Evolutionary conservation across 768 basidiomycete species (phyloP), one percentile per base, ranked within the genome.

Genomic region (Calocera cornea): DNA sequence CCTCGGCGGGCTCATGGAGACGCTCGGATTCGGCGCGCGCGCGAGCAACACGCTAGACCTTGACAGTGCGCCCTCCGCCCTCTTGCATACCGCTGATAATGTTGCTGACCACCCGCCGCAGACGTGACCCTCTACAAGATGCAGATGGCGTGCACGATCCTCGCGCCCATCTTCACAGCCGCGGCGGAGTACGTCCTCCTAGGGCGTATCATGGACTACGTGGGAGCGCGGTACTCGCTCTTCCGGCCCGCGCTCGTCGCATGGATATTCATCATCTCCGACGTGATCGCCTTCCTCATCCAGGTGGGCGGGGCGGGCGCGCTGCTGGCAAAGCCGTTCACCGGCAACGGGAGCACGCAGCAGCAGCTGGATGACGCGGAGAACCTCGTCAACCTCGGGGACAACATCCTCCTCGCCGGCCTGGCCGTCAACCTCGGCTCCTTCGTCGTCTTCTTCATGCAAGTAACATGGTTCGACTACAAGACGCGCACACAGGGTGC

Each of bases 261-360:
- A 7, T 68, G 79, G 34, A 73, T 84, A 14, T 90, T 88, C 73
- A 78, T 90, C 54, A 77, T 80, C 0, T 84, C 83, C 11, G 88
- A 90, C 72, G 76, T 88, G 47, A 78, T 79, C 0, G 87, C 87
- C 0, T 88, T 90, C 77, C 72, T 86, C 2, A 81, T 87, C 49
- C 88, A 90, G 75, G 85, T 82, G 5, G 54, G 27, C 14, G 54
- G 54, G 11, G 54, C 54, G 16, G 54, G 14, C 5, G 54, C 31
- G 24, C 54, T 60, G 27, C 54, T 60, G 14, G 54, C 54, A 10
- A 14, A 19, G 14, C 54, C 54, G 14, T 11, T 29, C 54, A 5
- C 31, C 14, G 19, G 16, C 16, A 8, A 11, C 5, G 10, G 10
- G 2, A 29, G 14, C 8, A 11, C 54, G 54, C 54, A 14, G 31